Conservation (phyloP, 805 yeast genomes). For the Metschnikowia borealis region DNA sequence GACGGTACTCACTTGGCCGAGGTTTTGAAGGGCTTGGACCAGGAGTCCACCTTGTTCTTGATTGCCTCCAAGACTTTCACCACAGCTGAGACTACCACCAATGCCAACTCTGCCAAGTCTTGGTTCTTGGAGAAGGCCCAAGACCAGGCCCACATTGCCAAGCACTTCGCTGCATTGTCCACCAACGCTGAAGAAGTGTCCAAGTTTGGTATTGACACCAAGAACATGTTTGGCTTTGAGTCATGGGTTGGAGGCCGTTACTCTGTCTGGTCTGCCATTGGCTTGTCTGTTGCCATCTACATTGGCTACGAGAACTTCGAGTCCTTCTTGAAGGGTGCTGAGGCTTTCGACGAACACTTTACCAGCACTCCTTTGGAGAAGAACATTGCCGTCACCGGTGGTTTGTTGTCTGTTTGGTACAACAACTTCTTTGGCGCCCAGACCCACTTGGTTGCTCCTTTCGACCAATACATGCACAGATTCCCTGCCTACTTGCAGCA, state of each 20-base stretch:
- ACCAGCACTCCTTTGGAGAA: constrained; percentile 75
- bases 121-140: constrained; percentile 84
- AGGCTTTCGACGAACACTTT: constrained; percentile 94
- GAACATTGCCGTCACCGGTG: constrained; percentile 92
- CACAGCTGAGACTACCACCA: constrained; percentile 92
- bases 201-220: constrained; percentile 95
- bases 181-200: constrained; percentile 89
- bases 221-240: constrained; percentile 97
- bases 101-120: constrained; percentile 89
- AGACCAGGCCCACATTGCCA: constrained; percentile 73
- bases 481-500: constrained; percentile 99
- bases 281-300: constrained; percentile 90
- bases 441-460: constrained; percentile 97
- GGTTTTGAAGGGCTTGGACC: constrained; percentile 68
- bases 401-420: constrained; percentile 94
- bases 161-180: constrained; percentile 95
- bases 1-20: constrained; percentile 98
- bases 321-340: constrained; percentile 92
- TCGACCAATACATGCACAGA: constrained; percentile 97
- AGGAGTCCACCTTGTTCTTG: constrained; percentile 89
- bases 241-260: constrained; percentile 99
- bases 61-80: constrained; percentile 98
- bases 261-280: constrained; percentile 99
- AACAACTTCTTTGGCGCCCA: constrained; percentile 97
- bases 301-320: constrained; percentile 95